Evolutionary conservation across 129 eudicot species (phyloP).

Genomic region (Centrapalus pauciflorus): DNA sequence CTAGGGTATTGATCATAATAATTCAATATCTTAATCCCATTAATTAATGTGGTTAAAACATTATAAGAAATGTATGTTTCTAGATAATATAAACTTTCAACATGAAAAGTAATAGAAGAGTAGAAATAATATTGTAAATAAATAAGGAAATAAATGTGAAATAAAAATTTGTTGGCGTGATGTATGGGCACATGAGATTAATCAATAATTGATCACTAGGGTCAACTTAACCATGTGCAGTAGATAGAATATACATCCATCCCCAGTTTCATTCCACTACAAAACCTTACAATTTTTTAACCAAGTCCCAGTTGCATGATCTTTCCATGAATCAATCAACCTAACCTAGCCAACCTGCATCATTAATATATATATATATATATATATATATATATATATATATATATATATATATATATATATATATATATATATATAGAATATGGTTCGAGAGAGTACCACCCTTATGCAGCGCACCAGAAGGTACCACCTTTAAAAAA

Average conservation of each 20-base stretch:
- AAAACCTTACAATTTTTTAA: background rate
- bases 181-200: constrained; percentile 19
- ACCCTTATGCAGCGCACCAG: no score
- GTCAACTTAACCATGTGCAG: constrained; percentile 36
- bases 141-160: background rate
- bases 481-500: no score
- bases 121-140: background rate
- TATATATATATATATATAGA: no score
- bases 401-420: no score
- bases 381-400: no score
- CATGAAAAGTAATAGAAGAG: background rate
- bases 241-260: constrained; percentile 8
- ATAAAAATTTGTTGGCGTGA: constrained; percentile 8
- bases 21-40: no score
- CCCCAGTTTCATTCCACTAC: constrained; percentile 15
- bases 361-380: background rate
- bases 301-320: constrained; percentile 7
- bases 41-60: no score
- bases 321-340: constrained; percentile 14
- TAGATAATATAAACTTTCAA: background rate
- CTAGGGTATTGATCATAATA: no score
- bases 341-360: background rate
- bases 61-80: background rate
- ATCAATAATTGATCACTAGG: constrained; percentile 18
- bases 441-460: no score